A percentile compares a stretch with the other conserved stretches of the same genome.
Conservation (phyloP, 257 asterid species). For the Gentiana dahurica region DNA sequence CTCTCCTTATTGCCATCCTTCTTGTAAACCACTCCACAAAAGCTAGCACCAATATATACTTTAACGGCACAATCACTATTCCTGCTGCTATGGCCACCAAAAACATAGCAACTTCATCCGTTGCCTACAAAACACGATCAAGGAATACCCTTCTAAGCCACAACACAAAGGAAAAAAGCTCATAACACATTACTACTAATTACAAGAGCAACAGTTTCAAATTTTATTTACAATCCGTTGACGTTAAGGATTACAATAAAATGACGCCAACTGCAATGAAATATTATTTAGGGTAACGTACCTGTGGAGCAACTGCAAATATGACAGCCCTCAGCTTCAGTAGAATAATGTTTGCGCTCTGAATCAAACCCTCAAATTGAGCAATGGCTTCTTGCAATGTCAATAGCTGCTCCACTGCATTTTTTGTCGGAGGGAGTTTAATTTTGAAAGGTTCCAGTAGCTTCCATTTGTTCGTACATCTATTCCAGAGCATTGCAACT, state of each 20-base stretch:
- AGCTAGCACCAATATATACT: constrained; percentile 30
- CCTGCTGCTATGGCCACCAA: constrained; percentile 28
- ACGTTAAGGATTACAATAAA: background rate
- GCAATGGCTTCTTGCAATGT: constrained; percentile 66
- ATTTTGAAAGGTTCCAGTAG: constrained; percentile 55
- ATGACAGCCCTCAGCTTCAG: constrained; percentile 65
- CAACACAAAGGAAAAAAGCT: background rate
- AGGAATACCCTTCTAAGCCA: background rate
- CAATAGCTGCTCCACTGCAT: constrained; percentile 75
- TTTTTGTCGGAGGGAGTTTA: constrained; percentile 59
- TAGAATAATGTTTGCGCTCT: constrained; percentile 58
- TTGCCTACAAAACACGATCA: constrained; percentile 36
- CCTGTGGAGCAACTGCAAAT: constrained; percentile 69
- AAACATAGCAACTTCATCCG: constrained; percentile 34
- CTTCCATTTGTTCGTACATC: constrained; percentile 29
- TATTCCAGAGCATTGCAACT: constrained; percentile 53
- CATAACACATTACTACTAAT: background rate
- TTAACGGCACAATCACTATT: constrained; percentile 34
- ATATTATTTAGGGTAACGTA: constrained; percentile 16
- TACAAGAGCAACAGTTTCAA: background rate
- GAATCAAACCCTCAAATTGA: constrained; percentile 59
- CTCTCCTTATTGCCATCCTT: constrained; percentile 53
- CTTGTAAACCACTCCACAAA: constrained; percentile 62
- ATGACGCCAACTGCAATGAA: background rate
- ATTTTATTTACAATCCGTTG: background rate